Percentiles rank a stretch among this genome's conserved stretches.
Evolutionary conservation across 768 basidiomycete genomes (phyloP).

Genomic region (Fibroporia radiculosa): DNA sequence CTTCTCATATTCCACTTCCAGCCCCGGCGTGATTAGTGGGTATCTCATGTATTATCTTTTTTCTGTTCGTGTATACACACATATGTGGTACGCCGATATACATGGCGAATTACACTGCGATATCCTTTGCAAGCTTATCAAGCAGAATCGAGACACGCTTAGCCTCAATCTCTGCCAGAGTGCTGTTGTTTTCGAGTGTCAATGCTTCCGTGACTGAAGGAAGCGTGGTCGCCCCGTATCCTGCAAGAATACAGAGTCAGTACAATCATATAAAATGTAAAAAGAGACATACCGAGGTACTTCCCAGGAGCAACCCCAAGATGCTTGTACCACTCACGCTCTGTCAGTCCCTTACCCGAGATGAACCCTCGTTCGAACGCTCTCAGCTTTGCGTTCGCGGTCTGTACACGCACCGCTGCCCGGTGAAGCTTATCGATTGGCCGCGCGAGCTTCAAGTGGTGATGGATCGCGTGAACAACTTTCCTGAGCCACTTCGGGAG

Average conservation of each 20-base stretch:
- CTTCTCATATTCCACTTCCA: too few relatives aligned
- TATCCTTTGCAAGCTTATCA: slow-evolving; percentile 21
- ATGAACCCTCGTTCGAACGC: slow-evolving; percentile 79
- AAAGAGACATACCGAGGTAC: slow-evolving; percentile 55
- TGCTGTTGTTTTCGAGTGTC: slow-evolving; percentile 54
- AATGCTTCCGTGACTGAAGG: slow-evolving; percentile 77
- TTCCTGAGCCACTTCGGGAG: slow-evolving; percentile 13
- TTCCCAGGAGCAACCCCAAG: slow-evolving; percentile 83
- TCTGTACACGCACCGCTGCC: slow-evolving; percentile 50
- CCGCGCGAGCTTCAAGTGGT: neutral
- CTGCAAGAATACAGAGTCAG: slow-evolving; percentile 25
- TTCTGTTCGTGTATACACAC: too few relatives aligned
- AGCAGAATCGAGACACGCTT: slow-evolving; percentile 48
- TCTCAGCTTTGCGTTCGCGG: slow-evolving; percentile 58
- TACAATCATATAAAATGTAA: neutral
- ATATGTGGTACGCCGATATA: neutral
- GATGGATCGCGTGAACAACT: slow-evolving; percentile 8
- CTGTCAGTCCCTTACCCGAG: slow-evolving; percentile 64
- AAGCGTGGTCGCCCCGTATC: slow-evolving; percentile 80
- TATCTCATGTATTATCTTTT: too few relatives aligned
- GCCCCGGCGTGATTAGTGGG: too few relatives aligned
- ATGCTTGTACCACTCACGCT: slow-evolving; percentile 81
- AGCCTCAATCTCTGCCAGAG: slow-evolving; percentile 54
- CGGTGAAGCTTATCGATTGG: slow-evolving; percentile 37
- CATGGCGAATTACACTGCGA: slow-evolving; percentile 8